Evolutionary conservation across 2,329 filamentous ascomycete species (phyloP).

Genomic region (Claviceps africana): DNA sequence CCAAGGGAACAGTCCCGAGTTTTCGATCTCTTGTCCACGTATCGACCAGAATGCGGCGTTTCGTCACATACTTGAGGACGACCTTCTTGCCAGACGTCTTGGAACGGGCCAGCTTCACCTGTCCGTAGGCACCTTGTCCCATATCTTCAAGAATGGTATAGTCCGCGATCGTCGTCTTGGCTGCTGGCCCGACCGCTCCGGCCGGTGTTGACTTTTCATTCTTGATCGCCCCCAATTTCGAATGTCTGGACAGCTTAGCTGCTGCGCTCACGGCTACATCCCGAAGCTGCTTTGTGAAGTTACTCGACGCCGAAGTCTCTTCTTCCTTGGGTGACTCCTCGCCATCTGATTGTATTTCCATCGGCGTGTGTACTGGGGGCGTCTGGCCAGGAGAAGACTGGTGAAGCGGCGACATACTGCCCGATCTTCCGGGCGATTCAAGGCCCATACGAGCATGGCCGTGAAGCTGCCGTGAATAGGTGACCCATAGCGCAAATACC

Average conservation of each 20-base stretch:
- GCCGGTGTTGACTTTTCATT: slow-evolving; percentile 20
- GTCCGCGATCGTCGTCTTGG: slow-evolving; percentile 77
- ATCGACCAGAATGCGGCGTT: slow-evolving; percentile 89
- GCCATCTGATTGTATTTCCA: slow-evolving; percentile 41
- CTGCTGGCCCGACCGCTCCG: slow-evolving; percentile 22
- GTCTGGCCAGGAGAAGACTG: slow-evolving; percentile 67
- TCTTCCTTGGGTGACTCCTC: slow-evolving; percentile 27
- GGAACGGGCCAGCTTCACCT: slow-evolving; percentile 87
- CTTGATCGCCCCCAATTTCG: slow-evolving; percentile 17
- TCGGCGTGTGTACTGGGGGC: slow-evolving; percentile 40
- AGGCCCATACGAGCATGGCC: slow-evolving; percentile 45
- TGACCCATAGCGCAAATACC: slow-evolving; percentile 93
- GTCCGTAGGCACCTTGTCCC: slow-evolving; percentile 94
- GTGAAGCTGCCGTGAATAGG: slow-evolving; percentile 86
- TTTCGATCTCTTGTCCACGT: slow-evolving; percentile 93
- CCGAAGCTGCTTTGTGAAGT: slow-evolving; percentile 42
- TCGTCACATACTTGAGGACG: slow-evolving; percentile 95
- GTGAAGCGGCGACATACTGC: slow-evolving; percentile 55
- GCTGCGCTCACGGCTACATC: slow-evolving; percentile 42
- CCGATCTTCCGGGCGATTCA: slow-evolving; percentile 48
- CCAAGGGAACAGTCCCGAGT: slow-evolving; percentile 84
- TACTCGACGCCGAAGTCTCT: slow-evolving; percentile 27
- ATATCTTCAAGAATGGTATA: slow-evolving; percentile 93
- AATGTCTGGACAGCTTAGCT: slow-evolving; percentile 34
- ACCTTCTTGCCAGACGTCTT: slow-evolving; percentile 71